These are phyloP conservation scores for Trifolium repens DNA, from an alignment of 306 rosid genomes.

Conservation along the genomic window DNA sequence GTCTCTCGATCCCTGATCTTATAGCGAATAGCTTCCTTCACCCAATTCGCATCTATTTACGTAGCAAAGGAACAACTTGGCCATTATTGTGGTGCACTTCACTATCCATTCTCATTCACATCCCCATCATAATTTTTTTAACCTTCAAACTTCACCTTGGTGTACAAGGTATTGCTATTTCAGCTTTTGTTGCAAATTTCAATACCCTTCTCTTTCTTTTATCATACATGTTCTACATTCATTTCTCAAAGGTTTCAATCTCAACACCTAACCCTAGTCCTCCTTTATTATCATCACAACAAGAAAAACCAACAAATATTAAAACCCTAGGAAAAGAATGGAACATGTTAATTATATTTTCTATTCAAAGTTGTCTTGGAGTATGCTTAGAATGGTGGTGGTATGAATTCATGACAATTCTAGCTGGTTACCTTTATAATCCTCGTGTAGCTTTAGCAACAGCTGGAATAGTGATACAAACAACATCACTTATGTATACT, in stretches of 20 bases:
- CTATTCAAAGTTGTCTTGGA: conserved; percentile 71
- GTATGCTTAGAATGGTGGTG: conserved; percentile 99
- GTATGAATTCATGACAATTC: conserved; percentile 72
- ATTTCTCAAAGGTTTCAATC: conserved; percentile 27
- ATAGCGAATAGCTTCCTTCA: conserved; percentile 70
- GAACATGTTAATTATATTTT: conserved; percentile 59
- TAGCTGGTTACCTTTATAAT: conserved; percentile 64
- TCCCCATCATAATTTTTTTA: conserved; percentile 61
- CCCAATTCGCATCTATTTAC: conserved; percentile 73
- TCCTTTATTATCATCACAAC: conserved; percentile 19
- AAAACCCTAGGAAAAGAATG: conserved; percentile 53
- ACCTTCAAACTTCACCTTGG: conserved; percentile 77
- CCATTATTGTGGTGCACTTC: conserved; percentile 72
- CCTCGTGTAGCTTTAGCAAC: conserved; percentile 61
- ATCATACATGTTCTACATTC: conserved; percentile 52
- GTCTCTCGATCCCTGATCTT: conserved; percentile 78
- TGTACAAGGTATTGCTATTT: conserved; percentile 72
- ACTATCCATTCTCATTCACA: conserved; percentile 59
- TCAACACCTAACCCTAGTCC: conserved; percentile 11
- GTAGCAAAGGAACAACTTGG: conserved; percentile 76
- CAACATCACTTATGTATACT: conserved; percentile 70
- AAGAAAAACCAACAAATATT: background rate
- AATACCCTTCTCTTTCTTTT: conserved; percentile 65
- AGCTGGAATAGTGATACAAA: conserved; percentile 66
- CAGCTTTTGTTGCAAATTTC: conserved; percentile 66